These are phyloP conservation scores for Ophiostoma fasciatum DNA, from an alignment of 2,329 filamentous ascomycete species.

Conservation along the genomic window DNA sequence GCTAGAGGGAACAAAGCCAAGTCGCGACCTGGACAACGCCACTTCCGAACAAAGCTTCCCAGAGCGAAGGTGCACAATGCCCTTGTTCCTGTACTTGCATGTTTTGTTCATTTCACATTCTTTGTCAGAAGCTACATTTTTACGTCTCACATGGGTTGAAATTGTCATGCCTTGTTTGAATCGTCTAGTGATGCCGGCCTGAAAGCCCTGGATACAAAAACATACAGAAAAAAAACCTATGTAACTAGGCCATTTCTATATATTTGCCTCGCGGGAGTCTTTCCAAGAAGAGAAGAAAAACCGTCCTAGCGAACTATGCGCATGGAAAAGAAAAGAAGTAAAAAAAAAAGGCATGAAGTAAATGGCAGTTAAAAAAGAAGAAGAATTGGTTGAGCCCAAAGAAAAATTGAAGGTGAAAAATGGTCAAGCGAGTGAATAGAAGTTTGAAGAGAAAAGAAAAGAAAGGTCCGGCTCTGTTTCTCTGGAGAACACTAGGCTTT, in stretches of 20 bases:
- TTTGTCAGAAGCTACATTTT: no score
- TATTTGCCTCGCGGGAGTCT: background rate
- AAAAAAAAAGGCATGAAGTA: background rate
- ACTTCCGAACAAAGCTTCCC: no score
- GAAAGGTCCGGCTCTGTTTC: background rate
- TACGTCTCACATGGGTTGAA: no score
- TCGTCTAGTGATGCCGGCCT: slow-evolving; percentile 1
- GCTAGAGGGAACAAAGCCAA: background rate
- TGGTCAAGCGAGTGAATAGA: slow-evolving; percentile 4
- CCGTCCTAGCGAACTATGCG: slow-evolving; percentile 7
- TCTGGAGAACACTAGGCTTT: background rate
- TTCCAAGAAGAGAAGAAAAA: slow-evolving; percentile 1
- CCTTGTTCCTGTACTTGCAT: no score
- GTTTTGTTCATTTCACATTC: no score
- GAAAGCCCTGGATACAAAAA: background rate
- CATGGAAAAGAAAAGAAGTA: slow-evolving; percentile 3
- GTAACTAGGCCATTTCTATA: background rate
- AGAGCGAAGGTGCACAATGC: no score
- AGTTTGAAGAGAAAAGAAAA: slow-evolving; percentile 1
- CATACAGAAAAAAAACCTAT: background rate
- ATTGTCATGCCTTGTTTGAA: background rate
- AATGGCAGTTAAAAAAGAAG: background rate
- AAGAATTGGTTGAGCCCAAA: no score
- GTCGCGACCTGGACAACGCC: no score
- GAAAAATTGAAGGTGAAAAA: slow-evolving; percentile 6